These are phyloP conservation scores for Prunus mongolica DNA, from an alignment of 306 rosid species.

Conservation along the genomic window DNA sequence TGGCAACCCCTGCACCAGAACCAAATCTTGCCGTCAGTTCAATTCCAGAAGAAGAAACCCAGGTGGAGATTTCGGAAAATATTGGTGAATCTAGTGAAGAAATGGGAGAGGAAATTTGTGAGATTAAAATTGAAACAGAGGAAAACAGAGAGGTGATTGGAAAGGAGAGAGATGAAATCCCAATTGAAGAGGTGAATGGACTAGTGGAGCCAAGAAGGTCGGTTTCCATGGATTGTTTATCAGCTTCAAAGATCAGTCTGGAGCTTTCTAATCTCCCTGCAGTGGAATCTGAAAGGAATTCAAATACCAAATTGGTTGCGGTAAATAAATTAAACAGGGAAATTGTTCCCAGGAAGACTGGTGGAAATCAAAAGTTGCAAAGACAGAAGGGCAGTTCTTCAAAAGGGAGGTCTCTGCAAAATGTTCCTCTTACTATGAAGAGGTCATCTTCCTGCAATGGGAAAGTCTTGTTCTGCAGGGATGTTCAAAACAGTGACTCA, in stretches of 20 bases:
- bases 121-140: conserved; percentile 20
- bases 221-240: conserved; percentile 53
- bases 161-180: conserved; percentile 6
- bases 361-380: conserved; percentile 29
- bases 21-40: conserved; percentile 14
- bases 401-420: conserved; percentile 26
- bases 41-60: conserved; percentile 25
- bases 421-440: conserved; percentile 32
- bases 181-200: not conserved
- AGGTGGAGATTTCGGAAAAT: conserved; percentile 10
- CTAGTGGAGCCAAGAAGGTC: conserved; percentile 49
- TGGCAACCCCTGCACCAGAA: conserved; percentile 10
- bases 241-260: conserved; percentile 37
- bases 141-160: conserved; percentile 26
- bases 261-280: conserved; percentile 17
- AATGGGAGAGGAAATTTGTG: conserved; percentile 20
- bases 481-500: conserved; percentile 35
- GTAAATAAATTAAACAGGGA: not conserved
- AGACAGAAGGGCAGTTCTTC: conserved; percentile 43
- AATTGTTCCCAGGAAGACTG: conserved; percentile 22
- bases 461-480: conserved; percentile 34
- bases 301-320: conserved; percentile 6
- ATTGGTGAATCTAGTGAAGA: conserved; percentile 2
- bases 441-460: conserved; percentile 68
- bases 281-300: conserved; percentile 16